Evolutionary conservation across 2,329 filamentous ascomycete species (phyloP).

Genomic region (Trichophyton benhamiae): DNA sequence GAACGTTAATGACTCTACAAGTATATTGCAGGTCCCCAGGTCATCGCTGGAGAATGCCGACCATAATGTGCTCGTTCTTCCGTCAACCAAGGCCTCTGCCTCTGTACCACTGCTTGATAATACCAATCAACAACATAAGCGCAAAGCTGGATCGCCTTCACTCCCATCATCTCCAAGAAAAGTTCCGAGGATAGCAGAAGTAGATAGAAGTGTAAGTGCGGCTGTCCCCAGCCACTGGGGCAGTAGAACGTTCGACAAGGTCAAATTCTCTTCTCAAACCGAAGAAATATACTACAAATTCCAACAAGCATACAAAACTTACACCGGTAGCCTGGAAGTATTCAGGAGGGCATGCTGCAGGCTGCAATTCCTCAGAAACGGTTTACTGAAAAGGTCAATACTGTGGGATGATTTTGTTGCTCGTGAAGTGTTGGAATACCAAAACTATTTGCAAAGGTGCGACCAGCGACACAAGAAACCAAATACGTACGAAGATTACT

Average conservation of each 20-base stretch:
- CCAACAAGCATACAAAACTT: constrained; percentile 28
- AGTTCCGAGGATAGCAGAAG: not conserved
- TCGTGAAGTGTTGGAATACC: constrained; percentile 28
- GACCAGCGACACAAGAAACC: constrained; percentile 17
- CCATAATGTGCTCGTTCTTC: no score
- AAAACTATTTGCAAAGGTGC: constrained; percentile 22
- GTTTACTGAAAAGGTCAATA: constrained; percentile 24
- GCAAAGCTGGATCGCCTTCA: not conserved
- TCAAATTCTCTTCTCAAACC: not conserved
- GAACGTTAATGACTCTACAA: not conserved
- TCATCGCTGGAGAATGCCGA: not conserved
- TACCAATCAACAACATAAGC: not conserved
- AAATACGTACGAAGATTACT: constrained; percentile 30
- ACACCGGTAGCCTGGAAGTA: constrained; percentile 27
- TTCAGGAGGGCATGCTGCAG: constrained; percentile 30
- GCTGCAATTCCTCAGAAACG: constrained; percentile 24
- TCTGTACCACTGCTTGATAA: not conserved
- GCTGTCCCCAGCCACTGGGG: not conserved
- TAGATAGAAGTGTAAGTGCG: not conserved
- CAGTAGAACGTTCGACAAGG: not conserved
- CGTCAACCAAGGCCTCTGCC: not conserved
- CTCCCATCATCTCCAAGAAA: not conserved
- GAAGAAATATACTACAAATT: constrained; percentile 26
- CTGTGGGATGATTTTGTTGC: constrained; percentile 39
- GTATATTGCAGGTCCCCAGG: not conserved